Percentiles rank a stretch among this genome's conserved stretches.
phyloP scores from a whole-genome alignment of 257 asterid species.

The Ajuga chamaepitys region DNA sequence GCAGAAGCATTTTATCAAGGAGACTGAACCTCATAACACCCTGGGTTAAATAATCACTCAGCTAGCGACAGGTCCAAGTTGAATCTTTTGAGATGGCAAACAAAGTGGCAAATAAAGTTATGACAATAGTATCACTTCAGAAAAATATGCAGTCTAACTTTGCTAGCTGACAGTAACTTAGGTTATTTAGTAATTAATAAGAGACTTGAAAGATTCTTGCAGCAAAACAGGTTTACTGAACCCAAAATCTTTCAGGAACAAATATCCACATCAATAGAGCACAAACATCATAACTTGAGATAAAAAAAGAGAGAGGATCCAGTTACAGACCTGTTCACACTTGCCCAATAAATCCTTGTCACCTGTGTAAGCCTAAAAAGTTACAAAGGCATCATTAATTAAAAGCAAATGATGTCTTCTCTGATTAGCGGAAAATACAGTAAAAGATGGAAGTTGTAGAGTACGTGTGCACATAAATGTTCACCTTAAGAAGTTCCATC shows the following conservation, averaged over 20 bases:
- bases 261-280: not conserved
- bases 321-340: conserved; percentile 83
- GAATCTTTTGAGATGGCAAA: not conserved
- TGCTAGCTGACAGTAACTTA: not conserved
- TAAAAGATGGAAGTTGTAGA: conserved; percentile 4
- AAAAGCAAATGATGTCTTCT: not conserved
- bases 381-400: conserved; percentile 20
- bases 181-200: not conserved
- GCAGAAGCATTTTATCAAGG: not conserved
- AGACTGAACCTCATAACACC: not conserved
- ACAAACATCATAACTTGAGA: conserved; percentile 1
- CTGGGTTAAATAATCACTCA: not conserved
- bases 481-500: conserved; percentile 97
- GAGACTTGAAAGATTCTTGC: not conserved
- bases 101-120: not conserved
- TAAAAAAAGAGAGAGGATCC: conserved; percentile 8
- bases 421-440: conserved; percentile 2
- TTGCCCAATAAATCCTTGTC: conserved; percentile 84
- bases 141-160: not conserved
- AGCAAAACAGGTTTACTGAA: not conserved
- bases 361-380: conserved; percentile 71
- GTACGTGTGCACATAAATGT: conserved; percentile 13
- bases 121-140: not conserved
- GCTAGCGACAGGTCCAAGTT: not conserved
- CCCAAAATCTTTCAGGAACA: conserved; percentile 6